Evolutionary conservation across 805 yeast species (phyloP).

Genomic region (Jamesozyma jinghongensis): DNA sequence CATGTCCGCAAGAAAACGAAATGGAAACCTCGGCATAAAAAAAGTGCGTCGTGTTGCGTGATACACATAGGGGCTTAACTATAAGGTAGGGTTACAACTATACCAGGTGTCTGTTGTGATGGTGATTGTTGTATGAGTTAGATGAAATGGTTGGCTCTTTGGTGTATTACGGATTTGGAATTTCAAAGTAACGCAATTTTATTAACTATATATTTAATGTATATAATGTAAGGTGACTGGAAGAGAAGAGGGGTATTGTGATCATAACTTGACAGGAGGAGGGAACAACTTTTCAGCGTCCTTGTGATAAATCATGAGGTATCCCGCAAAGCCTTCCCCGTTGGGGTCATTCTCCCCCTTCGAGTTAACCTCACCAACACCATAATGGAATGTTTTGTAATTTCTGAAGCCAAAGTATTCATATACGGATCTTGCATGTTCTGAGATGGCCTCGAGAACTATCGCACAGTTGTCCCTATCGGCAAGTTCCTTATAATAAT

Average conservation of each 20-base stretch:
- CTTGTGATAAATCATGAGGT: constrained; percentile 29
- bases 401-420: constrained; percentile 30
- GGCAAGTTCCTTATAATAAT: constrained; percentile 23
- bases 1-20: too few relatives aligned
- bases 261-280: too few relatives aligned
- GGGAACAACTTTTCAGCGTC: constrained; percentile 13
- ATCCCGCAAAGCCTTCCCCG: constrained; percentile 27
- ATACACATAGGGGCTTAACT: too few relatives aligned
- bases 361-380: constrained; percentile 26
- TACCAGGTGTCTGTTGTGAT: too few relatives aligned
- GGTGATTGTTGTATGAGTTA: too few relatives aligned
- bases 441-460: constrained; percentile 29
- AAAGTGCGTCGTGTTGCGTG: too few relatives aligned
- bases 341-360: constrained; percentile 21
- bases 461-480: constrained; percentile 26
- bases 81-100: too few relatives aligned
- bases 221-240: background rate
- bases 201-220: too few relatives aligned
- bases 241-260: background rate
- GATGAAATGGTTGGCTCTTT: too few relatives aligned
- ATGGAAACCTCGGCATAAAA: too few relatives aligned
- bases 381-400: constrained; percentile 22
- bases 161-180: too few relatives aligned
- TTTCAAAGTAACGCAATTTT: too few relatives aligned
- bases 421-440: constrained; percentile 27